Base-by-base conservation (phyloP, 1,284 basidiomycete genomes). In the Melampsora abietis-canadensis region DNA sequence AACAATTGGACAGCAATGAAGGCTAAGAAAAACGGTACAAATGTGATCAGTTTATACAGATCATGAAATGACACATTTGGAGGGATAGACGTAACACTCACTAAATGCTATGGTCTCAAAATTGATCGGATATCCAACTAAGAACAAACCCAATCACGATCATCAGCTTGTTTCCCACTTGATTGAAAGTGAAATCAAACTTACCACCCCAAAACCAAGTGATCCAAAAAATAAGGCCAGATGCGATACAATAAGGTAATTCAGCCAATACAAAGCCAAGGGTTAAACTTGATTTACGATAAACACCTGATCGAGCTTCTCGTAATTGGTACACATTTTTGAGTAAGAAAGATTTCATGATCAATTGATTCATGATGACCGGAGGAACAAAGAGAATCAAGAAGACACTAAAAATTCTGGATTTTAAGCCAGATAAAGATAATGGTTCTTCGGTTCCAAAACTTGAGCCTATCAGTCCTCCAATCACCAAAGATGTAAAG, bases 1-100 rank as follows among this genome's bases (percentile, higher is more conserved):
- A 79, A 79, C 46, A 78, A 51, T 66, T 79, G 76, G 30, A 79
- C 66, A 31, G 79, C 76, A 19, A 77, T 67, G 66, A 79, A 77
- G 19, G 77, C 76, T 77, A 63, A 19, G 24, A 37, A 59, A 21
- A 17, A 54, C 68, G 31, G 68, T 68, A 48, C 31, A 10, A 24
- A 6, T 31, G 14, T 44, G 37, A 40, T 40, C 37, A 12, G 37
- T 40, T 10, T 12, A 12, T 44, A 14, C 14, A 12, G 14, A 15
- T 12, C 3, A 3, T 7, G 14, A 44, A 44, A 44, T 2, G 40
- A 1, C 14, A 4, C 40, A 44, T 44, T 44, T 14, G 4, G 14
- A 44, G 12, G 15, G 15, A 7, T 1, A 15, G 1, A 44, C 1
- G 14, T 10, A 44, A 44, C 76, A 66, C 72, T 61, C n/a, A 75